Conservation (phyloP, 345 rosid species). For the Kandelia obovata region DNA sequence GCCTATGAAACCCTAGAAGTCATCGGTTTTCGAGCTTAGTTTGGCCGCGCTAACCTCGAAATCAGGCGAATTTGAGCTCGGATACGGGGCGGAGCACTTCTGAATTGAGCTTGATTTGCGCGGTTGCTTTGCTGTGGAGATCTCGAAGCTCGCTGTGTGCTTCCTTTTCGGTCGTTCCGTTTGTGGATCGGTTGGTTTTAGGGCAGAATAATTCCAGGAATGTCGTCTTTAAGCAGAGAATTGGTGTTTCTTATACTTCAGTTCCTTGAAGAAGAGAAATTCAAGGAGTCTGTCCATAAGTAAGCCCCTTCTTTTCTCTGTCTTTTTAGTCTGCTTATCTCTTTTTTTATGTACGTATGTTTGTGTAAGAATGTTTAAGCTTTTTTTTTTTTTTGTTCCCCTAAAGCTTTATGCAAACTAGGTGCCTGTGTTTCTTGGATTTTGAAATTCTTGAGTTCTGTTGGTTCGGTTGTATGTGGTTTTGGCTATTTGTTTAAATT, state of each 20-base stretch:
- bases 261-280: conserved; percentile 91
- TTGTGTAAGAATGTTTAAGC: not conserved
- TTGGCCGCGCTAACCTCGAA: conserved; percentile 8
- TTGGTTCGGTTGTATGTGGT: not conserved
- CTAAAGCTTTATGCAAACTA: not conserved
- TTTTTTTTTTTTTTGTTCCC: not conserved
- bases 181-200: conserved; percentile 11
- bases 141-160: not conserved
- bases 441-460: not conserved
- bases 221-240: conserved; percentile 87
- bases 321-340: not conserved
- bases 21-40: conserved; percentile 32
- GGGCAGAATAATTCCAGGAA: conserved; percentile 13
- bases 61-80: conserved; percentile 20
- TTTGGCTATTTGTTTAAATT: not conserved
- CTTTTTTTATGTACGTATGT: not conserved
- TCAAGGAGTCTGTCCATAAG: conserved; percentile 86
- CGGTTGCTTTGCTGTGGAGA: not conserved
- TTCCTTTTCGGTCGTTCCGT: conserved; percentile 1
- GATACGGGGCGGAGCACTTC: conserved; percentile 21
- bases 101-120: not conserved
- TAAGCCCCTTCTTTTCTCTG: conserved; percentile 20
- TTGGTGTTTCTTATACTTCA: conserved; percentile 90
- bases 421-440: not conserved
- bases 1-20: conserved; percentile 81